Conservation (phyloP, 1,139 yeast genomes). For the Pichia sp. region DNA sequence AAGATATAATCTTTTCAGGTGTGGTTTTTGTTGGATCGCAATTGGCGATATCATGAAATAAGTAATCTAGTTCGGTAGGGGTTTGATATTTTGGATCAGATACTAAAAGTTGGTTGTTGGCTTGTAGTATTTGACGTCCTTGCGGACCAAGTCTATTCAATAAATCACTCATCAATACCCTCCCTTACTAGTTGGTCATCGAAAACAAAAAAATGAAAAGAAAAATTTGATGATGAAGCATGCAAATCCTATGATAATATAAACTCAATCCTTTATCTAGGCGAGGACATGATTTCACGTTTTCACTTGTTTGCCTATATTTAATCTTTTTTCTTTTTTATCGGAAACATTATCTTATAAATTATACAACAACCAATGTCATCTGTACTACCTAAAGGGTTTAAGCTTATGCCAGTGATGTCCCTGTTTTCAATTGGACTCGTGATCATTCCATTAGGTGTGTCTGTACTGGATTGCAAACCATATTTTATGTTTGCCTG, state of each 20-base stretch:
- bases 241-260: no score
- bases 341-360: no score
- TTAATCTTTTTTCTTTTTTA: no score
- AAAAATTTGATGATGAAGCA: no score
- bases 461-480: slow-evolving; percentile 53
- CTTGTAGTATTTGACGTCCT: slow-evolving; percentile 3
- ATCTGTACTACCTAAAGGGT: slow-evolving; percentile 46
- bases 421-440: slow-evolving; percentile 38
- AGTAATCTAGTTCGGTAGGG: slow-evolving; percentile 43
- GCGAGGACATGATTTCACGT: no score
- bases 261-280: no score
- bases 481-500: slow-evolving; percentile 48
- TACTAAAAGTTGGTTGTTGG: background rate
- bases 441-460: slow-evolving; percentile 43
- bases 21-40: slow-evolving; percentile 35
- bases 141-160: slow-evolving; percentile 19
- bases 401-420: slow-evolving; percentile 45
- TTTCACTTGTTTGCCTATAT: no score
- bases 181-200: no score
- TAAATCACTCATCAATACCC: slow-evolving; percentile 5
- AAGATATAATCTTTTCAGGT: slow-evolving; percentile 40
- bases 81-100: slow-evolving; percentile 1
- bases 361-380: slow-evolving; percentile 15
- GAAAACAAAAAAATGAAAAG: no score
- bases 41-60: slow-evolving; percentile 40